Conservation (phyloP, 345 rosid genomes). For the Brassica rapa region DNA sequence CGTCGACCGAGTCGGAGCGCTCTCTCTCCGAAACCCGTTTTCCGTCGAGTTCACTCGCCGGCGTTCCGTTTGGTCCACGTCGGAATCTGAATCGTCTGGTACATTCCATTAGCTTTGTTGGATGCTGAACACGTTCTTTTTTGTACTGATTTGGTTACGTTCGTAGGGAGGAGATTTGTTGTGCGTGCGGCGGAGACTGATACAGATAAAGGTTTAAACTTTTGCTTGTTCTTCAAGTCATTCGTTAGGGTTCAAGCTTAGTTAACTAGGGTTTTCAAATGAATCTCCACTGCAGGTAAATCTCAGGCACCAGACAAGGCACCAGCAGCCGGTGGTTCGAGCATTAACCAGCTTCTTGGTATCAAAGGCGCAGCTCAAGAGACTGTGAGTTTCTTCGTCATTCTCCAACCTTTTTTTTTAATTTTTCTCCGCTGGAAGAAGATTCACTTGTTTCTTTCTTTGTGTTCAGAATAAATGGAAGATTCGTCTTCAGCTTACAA, state of each 20-base stretch:
- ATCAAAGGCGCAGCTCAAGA: constrained; percentile 96
- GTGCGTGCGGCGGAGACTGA: constrained; percentile 85
- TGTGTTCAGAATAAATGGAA: constrained; percentile 88
- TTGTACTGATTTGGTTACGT: constrained; percentile 11
- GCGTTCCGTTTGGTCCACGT: constrained; percentile 16
- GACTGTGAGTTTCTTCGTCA: constrained; percentile 49
- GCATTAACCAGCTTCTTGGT: constrained; percentile 92
- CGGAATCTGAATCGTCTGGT: constrained; percentile 11
- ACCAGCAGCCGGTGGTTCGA: constrained; percentile 67
- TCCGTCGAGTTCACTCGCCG: constrained; percentile 52
- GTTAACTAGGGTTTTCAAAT: background rate
- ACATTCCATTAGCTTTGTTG: background rate
- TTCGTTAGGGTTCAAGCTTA: background rate
- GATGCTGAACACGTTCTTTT: background rate
- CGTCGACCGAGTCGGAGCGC: constrained; percentile 35
- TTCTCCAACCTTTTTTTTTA: background rate
- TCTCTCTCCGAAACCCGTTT: constrained; percentile 42
- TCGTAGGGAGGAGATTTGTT: constrained; percentile 65
- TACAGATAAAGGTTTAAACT: constrained; percentile 65
- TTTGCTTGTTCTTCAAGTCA: background rate
- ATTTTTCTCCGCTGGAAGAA: background rate
- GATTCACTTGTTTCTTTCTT: background rate
- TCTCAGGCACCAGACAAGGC: constrained; percentile 73
- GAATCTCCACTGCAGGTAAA: constrained; percentile 47
- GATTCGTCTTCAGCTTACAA: constrained; percentile 94